Conservation (phyloP, 2,329 filamentous ascomycete genomes). For the Fusarium pseudoanthophilum region DNA sequence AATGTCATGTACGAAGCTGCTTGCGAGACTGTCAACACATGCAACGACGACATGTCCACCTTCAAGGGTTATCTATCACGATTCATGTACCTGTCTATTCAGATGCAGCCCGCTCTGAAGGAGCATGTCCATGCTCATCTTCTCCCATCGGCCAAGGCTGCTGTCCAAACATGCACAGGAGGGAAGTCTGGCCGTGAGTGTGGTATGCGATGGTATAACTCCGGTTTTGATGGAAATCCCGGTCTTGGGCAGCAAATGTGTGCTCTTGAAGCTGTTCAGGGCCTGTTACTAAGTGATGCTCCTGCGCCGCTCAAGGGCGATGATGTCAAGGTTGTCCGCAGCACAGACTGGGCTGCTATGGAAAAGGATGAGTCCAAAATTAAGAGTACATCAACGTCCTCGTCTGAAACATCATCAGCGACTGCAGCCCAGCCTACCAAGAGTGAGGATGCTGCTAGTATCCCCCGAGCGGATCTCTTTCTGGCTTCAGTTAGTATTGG, state of each 20-base stretch:
- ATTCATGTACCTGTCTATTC: slow-evolving; percentile 69
- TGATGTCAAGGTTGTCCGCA: slow-evolving; percentile 59
- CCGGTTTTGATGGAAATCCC: slow-evolving; percentile 63
- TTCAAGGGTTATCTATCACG: slow-evolving; percentile 76
- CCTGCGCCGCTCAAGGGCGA: slow-evolving; percentile 58
- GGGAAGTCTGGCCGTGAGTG: slow-evolving; percentile 63
- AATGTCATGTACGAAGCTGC: slow-evolving; percentile 73
- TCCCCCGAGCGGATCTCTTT: slow-evolving; percentile 24
- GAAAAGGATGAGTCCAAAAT: slow-evolving; percentile 25
- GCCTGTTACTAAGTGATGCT: slow-evolving; percentile 60
- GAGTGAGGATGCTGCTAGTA: slow-evolving; percentile 35
- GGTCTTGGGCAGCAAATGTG: slow-evolving; percentile 74
- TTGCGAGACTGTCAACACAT: slow-evolving; percentile 69
- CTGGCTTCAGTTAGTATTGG: slow-evolving; percentile 39
- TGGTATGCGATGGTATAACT: slow-evolving; percentile 71
- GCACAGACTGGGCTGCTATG: slow-evolving; percentile 38
- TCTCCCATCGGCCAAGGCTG: slow-evolving; percentile 63
- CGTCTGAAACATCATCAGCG: slow-evolving; percentile 11
- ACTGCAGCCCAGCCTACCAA: slow-evolving; percentile 25
- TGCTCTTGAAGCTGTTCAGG: slow-evolving; percentile 71
- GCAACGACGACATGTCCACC: slow-evolving; percentile 71
- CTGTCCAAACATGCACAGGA: slow-evolving; percentile 67
- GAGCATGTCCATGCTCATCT: slow-evolving; percentile 61
- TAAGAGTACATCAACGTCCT: slow-evolving; percentile 23
- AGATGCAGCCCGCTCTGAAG: slow-evolving; percentile 66